Base-by-base conservation (phyloP, 2,329 filamentous ascomycete species). In the Coniochaeta sp. region DNA sequence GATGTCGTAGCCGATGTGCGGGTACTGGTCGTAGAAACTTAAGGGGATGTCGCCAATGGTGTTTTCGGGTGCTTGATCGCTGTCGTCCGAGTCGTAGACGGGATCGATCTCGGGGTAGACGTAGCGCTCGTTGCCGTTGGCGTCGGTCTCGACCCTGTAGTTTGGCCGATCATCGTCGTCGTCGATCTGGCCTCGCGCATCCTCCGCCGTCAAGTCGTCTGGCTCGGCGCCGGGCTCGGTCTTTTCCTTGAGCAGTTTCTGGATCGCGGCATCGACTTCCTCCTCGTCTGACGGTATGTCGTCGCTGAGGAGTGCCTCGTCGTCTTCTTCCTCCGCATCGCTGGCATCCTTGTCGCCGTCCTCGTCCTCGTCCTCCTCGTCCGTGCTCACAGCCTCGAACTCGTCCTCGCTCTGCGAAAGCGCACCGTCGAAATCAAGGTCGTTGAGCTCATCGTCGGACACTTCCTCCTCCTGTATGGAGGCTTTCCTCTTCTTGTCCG, bases 1-100 rank as follows among this genome's bases (percentile, higher is more conserved):
- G 78, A 99, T 98, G 69, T 97, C 91, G 76, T 99, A 99, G 62
- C 95, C 95, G 71, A 99, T 97, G 73, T 99, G 95, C 57, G 95
- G 95, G 72, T 97, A 99, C 38, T 91, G 89, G 73, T 99, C 95
- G 79, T 99, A 99, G 76, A 96, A 98, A 3, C 90, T 89, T 57
- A 98, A 79, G 5, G 93, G 91, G 62, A 99, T 99, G 71, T 98
- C 82, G 66, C 95, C 96, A 68, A 99, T 97, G 0, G 95, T 98
- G 76, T 99, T 99, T 58, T 81, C 81, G 30, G 88, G 85, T 60
- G 85, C 89, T 63, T 89, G 88, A 72, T 97, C 93, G 3, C 90
- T 90, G 71, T 97, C 93, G 75, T 99, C 96, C 1, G 93, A 96
- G 71, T 98, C 95, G 75, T 99, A 97, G 59, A 92, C 88, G 2